phyloP scores from a whole-genome alignment of 23 red algal species.

The Gracilariopsis chorda region DNA sequence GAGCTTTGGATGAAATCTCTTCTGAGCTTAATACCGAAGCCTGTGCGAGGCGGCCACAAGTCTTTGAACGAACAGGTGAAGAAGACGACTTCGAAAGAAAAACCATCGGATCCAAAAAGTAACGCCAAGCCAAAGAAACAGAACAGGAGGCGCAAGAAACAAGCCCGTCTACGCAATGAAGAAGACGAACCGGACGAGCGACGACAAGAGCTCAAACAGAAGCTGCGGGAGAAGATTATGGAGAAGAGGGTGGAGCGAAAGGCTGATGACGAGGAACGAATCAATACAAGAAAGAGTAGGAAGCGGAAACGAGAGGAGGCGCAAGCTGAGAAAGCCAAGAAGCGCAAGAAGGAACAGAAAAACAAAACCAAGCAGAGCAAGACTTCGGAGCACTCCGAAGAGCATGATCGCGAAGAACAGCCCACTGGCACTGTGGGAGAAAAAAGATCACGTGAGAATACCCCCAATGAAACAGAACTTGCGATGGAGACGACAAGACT shows the following conservation, averaged over 20 bases:
- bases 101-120: not conserved
- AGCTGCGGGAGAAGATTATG: constrained; percentile 37
- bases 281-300: not conserved
- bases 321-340: constrained; percentile 22
- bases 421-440: not conserved
- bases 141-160: not conserved
- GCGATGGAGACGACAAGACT: constrained; percentile 43
- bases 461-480: not conserved
- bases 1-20: constrained; percentile 35
- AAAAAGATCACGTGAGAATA: not conserved
- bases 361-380: not conserved
- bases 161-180: not conserved
- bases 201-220: constrained; percentile 9
- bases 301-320: constrained; percentile 50
- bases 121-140: not conserved
- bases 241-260: constrained; percentile 38
- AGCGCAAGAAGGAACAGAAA: constrained; percentile 1
- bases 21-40: constrained; percentile 31
- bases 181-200: not conserved
- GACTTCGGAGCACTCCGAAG: not conserved
- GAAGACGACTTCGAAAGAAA: not conserved
- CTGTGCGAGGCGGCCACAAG: not conserved
- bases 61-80: not conserved
- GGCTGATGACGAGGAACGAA: constrained; percentile 37
- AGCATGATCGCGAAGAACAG: not conserved